These are phyloP conservation scores for Pseudozyma hubeiensis DNA, from an alignment of 1,284 basidiomycete species.

Conservation along the genomic window DNA sequence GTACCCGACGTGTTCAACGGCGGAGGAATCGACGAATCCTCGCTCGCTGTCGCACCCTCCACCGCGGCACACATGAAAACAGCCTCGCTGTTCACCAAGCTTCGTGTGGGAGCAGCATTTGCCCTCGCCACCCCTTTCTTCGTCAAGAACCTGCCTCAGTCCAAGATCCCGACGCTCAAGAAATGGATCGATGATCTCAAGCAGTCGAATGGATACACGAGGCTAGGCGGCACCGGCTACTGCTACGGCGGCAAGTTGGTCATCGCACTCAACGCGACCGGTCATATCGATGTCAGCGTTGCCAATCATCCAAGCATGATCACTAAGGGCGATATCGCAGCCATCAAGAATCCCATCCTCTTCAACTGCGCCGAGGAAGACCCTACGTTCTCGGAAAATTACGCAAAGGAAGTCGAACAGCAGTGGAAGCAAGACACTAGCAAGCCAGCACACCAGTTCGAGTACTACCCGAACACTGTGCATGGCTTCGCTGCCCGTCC, in stretches of 20 bases:
- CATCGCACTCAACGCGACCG: conserved; percentile 54
- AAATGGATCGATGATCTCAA: conserved; percentile 64
- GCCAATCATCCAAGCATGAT: conserved; percentile 74
- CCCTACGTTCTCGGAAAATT: conserved; percentile 70
- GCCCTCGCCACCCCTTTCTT: conserved; percentile 33
- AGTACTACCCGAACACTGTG: conserved; percentile 73
- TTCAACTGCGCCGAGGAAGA: conserved; percentile 77
- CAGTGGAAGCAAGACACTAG: conserved; percentile 71
- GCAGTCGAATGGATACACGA: conserved; percentile 73
- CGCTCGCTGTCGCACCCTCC: conserved; percentile 21
- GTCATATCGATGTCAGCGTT: conserved; percentile 72
- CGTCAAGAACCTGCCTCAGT: conserved; percentile 22
- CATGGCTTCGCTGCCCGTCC: conserved; percentile 76
- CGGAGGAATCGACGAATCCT: conserved; percentile 25
- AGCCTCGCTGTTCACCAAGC: conserved; percentile 30
- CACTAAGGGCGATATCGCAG: conserved; percentile 52
- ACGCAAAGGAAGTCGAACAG: conserved; percentile 71
- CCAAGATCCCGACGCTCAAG: conserved; percentile 21
- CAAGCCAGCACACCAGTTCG: conserved; percentile 74
- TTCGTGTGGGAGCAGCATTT: conserved; percentile 21
- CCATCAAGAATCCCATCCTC: conserved; percentile 72
- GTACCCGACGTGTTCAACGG: conserved; percentile 69
- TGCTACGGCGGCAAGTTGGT: conserved; percentile 74
- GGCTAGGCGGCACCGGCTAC: conserved; percentile 76
- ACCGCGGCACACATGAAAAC: conserved; percentile 31